Percentiles rank a stretch among this genome's conserved stretches.
phyloP scores from a whole-genome alignment of 805 yeast genomes.

The Sugiyamaella qingdaonensis region DNA sequence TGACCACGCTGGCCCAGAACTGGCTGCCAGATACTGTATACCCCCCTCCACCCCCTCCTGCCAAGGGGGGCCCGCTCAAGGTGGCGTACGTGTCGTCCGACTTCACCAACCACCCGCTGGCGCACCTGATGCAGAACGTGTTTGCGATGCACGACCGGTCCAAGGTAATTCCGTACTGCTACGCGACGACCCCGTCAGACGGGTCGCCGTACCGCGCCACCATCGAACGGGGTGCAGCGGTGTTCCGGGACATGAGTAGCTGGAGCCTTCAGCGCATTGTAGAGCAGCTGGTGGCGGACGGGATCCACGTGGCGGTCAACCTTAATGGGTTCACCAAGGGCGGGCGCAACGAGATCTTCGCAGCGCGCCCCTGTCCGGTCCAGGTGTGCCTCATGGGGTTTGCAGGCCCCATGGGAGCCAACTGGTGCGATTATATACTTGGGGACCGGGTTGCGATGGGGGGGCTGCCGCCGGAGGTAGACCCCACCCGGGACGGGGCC shows the following conservation, averaged over 20 bases:
- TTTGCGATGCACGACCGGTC: slow-evolving; percentile 31
- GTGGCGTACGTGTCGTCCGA: slow-evolving; percentile 34
- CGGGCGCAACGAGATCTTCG: slow-evolving; percentile 33
- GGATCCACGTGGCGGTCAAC: slow-evolving; percentile 31
- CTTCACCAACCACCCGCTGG: slow-evolving; percentile 32
- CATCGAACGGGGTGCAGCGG: slow-evolving; percentile 25
- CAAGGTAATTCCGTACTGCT: slow-evolving; percentile 26
- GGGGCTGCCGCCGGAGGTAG: neutral
- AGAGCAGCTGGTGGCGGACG: slow-evolving; percentile 27
- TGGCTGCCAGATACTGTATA: slow-evolving; percentile 30
- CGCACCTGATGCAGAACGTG: slow-evolving; percentile 34
- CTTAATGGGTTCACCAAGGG: slow-evolving; percentile 35
- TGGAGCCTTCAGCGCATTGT: slow-evolving; percentile 26
- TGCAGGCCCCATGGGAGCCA: slow-evolving; percentile 32
- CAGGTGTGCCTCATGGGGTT: slow-evolving; percentile 33
- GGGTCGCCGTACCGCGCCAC: slow-evolving; percentile 26
- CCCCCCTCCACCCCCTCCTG: slow-evolving; percentile 29
- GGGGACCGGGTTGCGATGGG: slow-evolving; percentile 26
- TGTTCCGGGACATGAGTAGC: slow-evolving; percentile 26
- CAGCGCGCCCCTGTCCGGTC: slow-evolving; percentile 32
- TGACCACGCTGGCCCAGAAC: slow-evolving; percentile 21
- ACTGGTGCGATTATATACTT: slow-evolving; percentile 31
- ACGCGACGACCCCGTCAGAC: slow-evolving; percentile 30
- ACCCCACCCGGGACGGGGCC: neutral
- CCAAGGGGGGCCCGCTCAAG: slow-evolving; percentile 15